Conservation (phyloP, 768 basidiomycete species). For the Kwoniella shandongensis region DNA sequence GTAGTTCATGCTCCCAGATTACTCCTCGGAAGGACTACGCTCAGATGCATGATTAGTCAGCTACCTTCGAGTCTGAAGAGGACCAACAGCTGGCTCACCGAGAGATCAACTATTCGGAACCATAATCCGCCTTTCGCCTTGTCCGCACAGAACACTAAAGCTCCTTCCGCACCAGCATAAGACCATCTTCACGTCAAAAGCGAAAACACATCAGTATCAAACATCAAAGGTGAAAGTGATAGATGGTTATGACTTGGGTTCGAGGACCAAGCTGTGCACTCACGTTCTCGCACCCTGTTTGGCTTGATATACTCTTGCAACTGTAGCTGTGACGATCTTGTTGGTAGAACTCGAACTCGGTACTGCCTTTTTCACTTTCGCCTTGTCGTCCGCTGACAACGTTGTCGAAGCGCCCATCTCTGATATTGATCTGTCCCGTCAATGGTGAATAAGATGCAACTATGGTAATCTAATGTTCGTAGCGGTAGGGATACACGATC, state of each 20-base stretch:
- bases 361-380: slow-evolving; percentile 67
- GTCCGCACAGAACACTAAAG: slow-evolving; percentile 70
- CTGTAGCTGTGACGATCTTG: slow-evolving; percentile 79
- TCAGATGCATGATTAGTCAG: not conserved
- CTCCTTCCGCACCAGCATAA: slow-evolving; percentile 85
- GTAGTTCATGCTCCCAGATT: slow-evolving; percentile 91
- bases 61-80: not conserved
- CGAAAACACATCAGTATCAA: not conserved
- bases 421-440: too few species aligned
- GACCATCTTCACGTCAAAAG: slow-evolving; percentile 63
- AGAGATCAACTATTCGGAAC: slow-evolving; percentile 79
- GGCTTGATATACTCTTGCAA: slow-evolving; percentile 87
- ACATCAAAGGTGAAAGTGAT: not conserved
- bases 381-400: slow-evolving; percentile 65
- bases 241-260: not conserved
- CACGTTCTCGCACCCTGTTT: slow-evolving; percentile 34
- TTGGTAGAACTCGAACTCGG: slow-evolving; percentile 56
- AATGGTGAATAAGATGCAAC: too few species aligned
- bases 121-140: slow-evolving; percentile 61
- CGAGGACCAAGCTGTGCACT: slow-evolving; percentile 4
- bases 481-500: too few species aligned
- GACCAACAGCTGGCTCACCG: slow-evolving; percentile 38
- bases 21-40: slow-evolving; percentile 73
- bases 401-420: slow-evolving; percentile 18
- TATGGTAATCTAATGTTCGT: too few species aligned